phyloP scores from a whole-genome alignment of 306 rosid genomes.

The Quercus berberidifolia region DNA sequence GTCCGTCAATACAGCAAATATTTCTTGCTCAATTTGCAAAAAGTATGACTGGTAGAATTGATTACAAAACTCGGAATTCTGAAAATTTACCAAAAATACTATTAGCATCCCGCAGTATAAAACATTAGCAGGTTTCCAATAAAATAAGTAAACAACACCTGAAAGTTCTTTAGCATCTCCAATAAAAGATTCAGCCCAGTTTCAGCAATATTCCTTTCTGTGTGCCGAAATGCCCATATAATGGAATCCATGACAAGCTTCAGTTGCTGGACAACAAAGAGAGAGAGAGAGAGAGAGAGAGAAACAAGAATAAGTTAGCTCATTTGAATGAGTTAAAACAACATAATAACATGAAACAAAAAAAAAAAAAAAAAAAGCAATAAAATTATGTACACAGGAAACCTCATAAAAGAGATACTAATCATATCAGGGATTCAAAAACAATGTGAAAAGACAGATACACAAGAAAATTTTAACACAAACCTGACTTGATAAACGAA shows the following conservation, averaged over 20 bases:
- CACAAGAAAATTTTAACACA: slow-evolving; percentile 15
- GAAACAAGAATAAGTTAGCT: background rate
- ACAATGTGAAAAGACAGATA: background rate
- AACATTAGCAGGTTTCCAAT: background rate
- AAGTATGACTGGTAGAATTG: slow-evolving; percentile 83
- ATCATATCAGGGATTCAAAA: background rate
- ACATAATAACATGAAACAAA: background rate
- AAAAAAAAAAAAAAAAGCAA: background rate
- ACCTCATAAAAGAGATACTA: background rate
- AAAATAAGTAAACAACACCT: slow-evolving; percentile 40
- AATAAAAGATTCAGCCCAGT: slow-evolving; percentile 76
- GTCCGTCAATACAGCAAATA: slow-evolving; percentile 89
- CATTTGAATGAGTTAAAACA: background rate
- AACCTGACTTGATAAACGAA: slow-evolving; percentile 87
- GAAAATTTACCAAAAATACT: slow-evolving; percentile 19
- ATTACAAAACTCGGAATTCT: slow-evolving; percentile 91
- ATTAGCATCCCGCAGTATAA: slow-evolving; percentile 2
- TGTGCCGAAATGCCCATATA: slow-evolving; percentile 97
- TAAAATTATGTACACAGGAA: background rate
- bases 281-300: background rate
- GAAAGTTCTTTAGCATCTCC: slow-evolving; percentile 88
- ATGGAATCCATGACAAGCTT: slow-evolving; percentile 99
- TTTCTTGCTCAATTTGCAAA: slow-evolving; percentile 83
- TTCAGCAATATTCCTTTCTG: slow-evolving; percentile 96
- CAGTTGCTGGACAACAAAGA: slow-evolving; percentile 55